Percentiles rank a stretch among this genome's conserved stretches.
Conservation (phyloP, 2,329 filamentous ascomycete genomes). For the Xylariomycetidae sp. region DNA sequence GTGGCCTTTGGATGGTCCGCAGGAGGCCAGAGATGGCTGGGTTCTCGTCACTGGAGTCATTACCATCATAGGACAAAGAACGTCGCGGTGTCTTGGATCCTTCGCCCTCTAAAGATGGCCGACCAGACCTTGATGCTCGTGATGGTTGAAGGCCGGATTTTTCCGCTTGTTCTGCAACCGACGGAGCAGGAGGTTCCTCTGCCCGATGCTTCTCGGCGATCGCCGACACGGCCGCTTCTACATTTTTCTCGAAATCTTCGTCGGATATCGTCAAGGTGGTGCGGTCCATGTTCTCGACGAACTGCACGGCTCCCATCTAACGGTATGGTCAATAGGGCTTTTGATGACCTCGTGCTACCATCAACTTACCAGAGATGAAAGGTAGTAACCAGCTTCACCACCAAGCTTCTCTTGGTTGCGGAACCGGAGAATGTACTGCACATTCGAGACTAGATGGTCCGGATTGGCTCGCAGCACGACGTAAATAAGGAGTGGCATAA, state of each 20-base stretch:
- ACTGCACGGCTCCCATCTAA: slow-evolving; percentile 87
- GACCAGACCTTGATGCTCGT: slow-evolving; percentile 44
- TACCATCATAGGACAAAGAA: slow-evolving; percentile 50
- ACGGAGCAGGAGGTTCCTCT: slow-evolving; percentile 39
- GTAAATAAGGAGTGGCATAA: slow-evolving; percentile 91
- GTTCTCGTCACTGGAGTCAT: slow-evolving; percentile 60
- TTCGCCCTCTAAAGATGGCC: slow-evolving; percentile 39
- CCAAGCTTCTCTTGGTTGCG: slow-evolving; percentile 95
- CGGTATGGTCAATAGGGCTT: too few relatives aligned
- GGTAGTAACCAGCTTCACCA: slow-evolving; percentile 97
- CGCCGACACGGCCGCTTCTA: slow-evolving; percentile 92
- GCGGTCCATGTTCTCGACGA: slow-evolving; percentile 92
- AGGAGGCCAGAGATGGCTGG: slow-evolving; percentile 81
- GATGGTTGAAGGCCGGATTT: slow-evolving; percentile 30
- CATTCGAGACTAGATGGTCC: slow-evolving; percentile 92
- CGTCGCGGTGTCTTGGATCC: slow-evolving; percentile 40
- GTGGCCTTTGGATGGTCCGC: slow-evolving; percentile 82
- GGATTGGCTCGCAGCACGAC: slow-evolving; percentile 93
- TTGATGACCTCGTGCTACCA: too few relatives aligned
- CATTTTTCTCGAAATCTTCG: slow-evolving; percentile 91
- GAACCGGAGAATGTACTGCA: slow-evolving; percentile 96
- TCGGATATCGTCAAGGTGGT: slow-evolving; percentile 91
- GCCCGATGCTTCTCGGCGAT: slow-evolving; percentile 84
- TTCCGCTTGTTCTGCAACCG: slow-evolving; percentile 39
- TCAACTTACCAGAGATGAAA: slow-evolving; percentile 79